Evolutionary conservation across 2,329 filamentous ascomycete species (phyloP).

Genomic region (Ophiostoma himal-ulmi): DNA sequence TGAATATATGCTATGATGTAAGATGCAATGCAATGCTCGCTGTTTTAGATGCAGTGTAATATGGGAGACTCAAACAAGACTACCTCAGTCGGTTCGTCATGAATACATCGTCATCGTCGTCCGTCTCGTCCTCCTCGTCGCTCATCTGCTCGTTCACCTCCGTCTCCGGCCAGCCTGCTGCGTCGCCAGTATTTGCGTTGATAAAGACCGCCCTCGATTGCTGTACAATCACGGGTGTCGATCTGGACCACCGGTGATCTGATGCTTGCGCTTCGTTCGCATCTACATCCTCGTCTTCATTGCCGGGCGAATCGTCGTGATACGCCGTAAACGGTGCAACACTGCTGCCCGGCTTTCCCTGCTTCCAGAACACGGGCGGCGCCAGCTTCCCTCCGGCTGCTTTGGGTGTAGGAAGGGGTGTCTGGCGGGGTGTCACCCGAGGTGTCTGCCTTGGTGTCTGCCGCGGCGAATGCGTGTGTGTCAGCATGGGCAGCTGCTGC

Average conservation of each 20-base stretch:
- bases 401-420: neutral
- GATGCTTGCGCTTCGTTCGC: neutral
- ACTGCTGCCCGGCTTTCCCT: too few species aligned
- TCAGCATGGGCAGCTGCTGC: conserved; percentile 25
- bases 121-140: conserved; percentile 11
- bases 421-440: neutral
- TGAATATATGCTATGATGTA: neutral
- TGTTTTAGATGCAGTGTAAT: neutral
- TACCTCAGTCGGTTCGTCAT: neutral
- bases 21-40: conserved; percentile 2
- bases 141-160: conserved; percentile 1
- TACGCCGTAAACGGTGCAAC: neutral
- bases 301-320: neutral
- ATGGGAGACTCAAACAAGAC: neutral
- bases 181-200: too few species aligned
- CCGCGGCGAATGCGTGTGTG: neutral
- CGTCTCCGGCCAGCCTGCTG: neutral
- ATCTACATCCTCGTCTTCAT: neutral
- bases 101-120: conserved; percentile 18
- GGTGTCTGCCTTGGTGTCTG: neutral
- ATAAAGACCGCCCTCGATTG: neutral
- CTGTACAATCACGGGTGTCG: neutral
- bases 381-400: too few species aligned
- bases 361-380: conserved; percentile 9
- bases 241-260: neutral